Base-by-base conservation (phyloP, 2,329 filamentous ascomycete genomes). In the Scleromitrula shiraiana region DNA sequence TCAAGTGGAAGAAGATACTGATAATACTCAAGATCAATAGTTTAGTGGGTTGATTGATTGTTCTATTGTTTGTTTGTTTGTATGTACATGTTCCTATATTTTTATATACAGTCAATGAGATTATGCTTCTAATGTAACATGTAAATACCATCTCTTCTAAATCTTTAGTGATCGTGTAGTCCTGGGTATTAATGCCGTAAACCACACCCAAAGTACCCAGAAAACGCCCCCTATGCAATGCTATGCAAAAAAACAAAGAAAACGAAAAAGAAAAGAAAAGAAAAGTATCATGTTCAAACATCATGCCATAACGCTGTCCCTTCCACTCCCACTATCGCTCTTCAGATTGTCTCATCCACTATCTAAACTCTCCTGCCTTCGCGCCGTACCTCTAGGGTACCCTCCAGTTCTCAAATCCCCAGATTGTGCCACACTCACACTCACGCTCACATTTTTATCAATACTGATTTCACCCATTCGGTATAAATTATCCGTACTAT, bases 401-500 rank as follows among this genome's bases (percentile, higher is more conserved):
- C 23, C 29, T 14, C 39, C 38, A 3, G 7, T 10, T 2, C 45
- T 22, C 22, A 35, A 9, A 9, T 48, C 39, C 15, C 45, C 30
- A 2, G 20, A 30, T n/a, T 24, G 20, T 15, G 30, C 42, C 7
- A 45, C 40, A 38, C 52, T 53, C 30, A 56, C 50, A 26, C 36
- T 42, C 14, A 60, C 52, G 9, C 50, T 55, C 1, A 60, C 56
- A 27, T 60, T 55, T 5, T 54, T 58, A 29, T 57, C 58, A 6
- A 59, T 45, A 8, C 48, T 53, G 46, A 60, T 60, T 42, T 54
- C 50, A 20, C 53, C 51, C 47, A 59, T 49, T 3, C 51, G 50
- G 41, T 60, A 59, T 17, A 60, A 30, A 32, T 55, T 51, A 39
- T 59, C 56, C n/a, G 47, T 40, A 44, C 56, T 59, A 29, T 52